phyloP scores from a whole-genome alignment of 1,284 basidiomycete species.

The Coniophora puteana region DNA sequence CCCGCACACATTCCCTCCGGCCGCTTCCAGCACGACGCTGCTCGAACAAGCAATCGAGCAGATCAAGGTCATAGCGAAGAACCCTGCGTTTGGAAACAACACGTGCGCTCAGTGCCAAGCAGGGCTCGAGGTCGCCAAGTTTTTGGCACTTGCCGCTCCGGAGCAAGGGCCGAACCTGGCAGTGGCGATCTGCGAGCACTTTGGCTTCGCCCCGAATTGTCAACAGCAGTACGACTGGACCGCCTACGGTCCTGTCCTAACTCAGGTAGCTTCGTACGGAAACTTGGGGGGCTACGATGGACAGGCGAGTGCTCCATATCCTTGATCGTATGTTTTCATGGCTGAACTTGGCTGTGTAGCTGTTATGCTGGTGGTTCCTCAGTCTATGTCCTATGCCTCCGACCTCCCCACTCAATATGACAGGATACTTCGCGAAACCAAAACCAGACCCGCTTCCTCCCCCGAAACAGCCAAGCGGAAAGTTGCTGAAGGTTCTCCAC shows the following conservation, averaged over 20 bases:
- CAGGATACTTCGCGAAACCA: slow-evolving; percentile 55
- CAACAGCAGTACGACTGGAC: slow-evolving; percentile 40
- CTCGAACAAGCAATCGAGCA: slow-evolving; percentile 48
- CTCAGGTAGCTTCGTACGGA: slow-evolving; percentile 62
- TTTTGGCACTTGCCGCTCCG: slow-evolving; percentile 59
- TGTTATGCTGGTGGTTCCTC: slow-evolving; percentile 48
- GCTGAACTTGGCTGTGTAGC: slow-evolving; percentile 29
- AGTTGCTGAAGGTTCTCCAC: slow-evolving; percentile 69
- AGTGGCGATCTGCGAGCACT: slow-evolving; percentile 55
- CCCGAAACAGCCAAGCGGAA: slow-evolving; percentile 52
- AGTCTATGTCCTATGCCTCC: slow-evolving; percentile 47
- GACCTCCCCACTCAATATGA: slow-evolving; percentile 46
- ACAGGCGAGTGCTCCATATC: slow-evolving; percentile 39
- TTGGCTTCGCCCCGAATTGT: slow-evolving; percentile 50
- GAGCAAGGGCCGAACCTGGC: slow-evolving; percentile 55
- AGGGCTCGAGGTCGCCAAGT: slow-evolving; percentile 57
- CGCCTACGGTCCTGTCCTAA: slow-evolving; percentile 52
- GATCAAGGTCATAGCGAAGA: slow-evolving; percentile 46
- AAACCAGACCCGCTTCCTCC: slow-evolving; percentile 62
- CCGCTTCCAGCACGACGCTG: slow-evolving; percentile 40
- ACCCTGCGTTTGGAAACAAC: slow-evolving; percentile 42
- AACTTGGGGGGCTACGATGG: slow-evolving; percentile 66
- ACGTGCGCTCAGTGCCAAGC: slow-evolving; percentile 63
- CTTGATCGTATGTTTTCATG: background rate
- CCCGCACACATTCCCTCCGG: slow-evolving; percentile 58